Evolutionary conservation across 1,284 basidiomycete species (phyloP), one percentile per base, ranked within the genome.

Genomic region (Schizophyllum amplum): DNA sequence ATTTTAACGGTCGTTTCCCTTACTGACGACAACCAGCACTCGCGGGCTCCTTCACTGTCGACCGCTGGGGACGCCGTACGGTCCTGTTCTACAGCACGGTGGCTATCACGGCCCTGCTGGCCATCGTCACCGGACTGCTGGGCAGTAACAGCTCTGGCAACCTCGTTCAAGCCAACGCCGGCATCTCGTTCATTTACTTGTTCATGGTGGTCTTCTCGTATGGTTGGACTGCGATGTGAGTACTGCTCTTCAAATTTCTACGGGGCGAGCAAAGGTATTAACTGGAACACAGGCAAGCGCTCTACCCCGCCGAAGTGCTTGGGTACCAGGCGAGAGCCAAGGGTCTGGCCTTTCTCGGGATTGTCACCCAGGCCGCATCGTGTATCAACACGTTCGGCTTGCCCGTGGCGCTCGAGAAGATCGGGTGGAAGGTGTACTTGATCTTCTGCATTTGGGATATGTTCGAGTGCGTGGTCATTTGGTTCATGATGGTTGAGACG

Each of bases 381-480:
- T 68, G 75, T 60, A 76, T 79, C 61, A 79, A 78, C 54, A 78
- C 77, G 6, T 78, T 78, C 62, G 77, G 74, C 21, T 67, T 78
- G 26, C 77, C 77, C n/a, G 70, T 77, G 20, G 76, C 75, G 1
- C 70, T 78, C 5, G 66, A 75, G 56, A 73, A 66, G 55, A 66
- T 79, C 49, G 66, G 62, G 4, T 79, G 76, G 76, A 78, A 78
- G 71, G 76, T 78, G 5, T 81, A 80, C 62, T 63, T 79, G 57
- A 77, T 82, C 50, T 82, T 81, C 65, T 65, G 76, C 52, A 64
- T 69, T n/a, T 82, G 76, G 74, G 78, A 81, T 61, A 64, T 74
- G 0, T 78, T 84, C 61, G 82, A 84, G 61, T 69, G 79, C 42
- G 61, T 76, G n/a, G 73, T 84, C 59, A 78, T 85, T 59, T 84